Evolutionary conservation across 306 rosid genomes (phyloP).

Genomic region (Quercus parvula): DNA sequence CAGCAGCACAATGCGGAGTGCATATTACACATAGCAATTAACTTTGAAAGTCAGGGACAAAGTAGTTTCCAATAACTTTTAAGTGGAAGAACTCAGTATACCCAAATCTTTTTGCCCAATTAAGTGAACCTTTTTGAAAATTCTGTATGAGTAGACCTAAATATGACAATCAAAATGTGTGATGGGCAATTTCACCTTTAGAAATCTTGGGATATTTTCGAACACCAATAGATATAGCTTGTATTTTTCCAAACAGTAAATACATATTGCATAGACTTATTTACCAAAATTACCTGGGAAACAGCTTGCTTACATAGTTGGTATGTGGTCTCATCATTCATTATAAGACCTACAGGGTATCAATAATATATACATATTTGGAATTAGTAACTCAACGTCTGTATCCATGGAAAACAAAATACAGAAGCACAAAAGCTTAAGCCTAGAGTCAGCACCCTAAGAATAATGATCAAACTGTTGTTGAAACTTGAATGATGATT

Average conservation of each 20-base stretch:
- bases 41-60: not conserved
- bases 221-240: not conserved
- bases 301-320: conserved; percentile 95
- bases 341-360: conserved; percentile 71
- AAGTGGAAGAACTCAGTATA: not conserved
- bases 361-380: conserved; percentile 15
- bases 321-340: conserved; percentile 95
- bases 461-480: not conserved
- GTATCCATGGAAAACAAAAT: conserved; percentile 2
- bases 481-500: not conserved
- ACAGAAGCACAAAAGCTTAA: not conserved
- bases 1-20: conserved; percentile 10
- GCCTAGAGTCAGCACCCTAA: not conserved
- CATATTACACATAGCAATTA: conserved; percentile 2
- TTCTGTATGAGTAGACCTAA: not conserved
- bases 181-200: conserved; percentile 4
- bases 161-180: not conserved
- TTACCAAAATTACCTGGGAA: conserved; percentile 70
- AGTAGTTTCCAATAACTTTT: not conserved
- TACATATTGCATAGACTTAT: conserved; percentile 1
- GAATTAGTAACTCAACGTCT: conserved; percentile 17
- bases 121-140: not conserved
- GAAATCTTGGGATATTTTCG: conserved; percentile 1
- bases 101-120: not conserved
- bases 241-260: conserved; percentile 8